These are phyloP conservation scores for Acidiella bohemica DNA, from an alignment of 495 filamentous ascomycete genomes.

Conservation along the genomic window DNA sequence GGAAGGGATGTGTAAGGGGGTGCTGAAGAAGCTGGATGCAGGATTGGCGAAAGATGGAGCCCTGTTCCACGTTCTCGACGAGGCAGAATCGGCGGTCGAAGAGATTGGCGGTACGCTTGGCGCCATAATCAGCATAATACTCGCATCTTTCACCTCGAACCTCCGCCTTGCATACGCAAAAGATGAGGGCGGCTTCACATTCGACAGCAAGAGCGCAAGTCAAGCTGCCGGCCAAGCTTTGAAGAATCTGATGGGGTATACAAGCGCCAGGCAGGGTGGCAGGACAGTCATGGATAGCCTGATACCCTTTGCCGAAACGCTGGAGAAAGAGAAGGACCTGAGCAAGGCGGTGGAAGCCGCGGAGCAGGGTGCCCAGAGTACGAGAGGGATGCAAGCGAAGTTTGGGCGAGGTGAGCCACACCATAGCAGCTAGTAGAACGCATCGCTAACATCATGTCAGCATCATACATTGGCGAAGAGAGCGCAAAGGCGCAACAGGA, in stretches of 20 bases:
- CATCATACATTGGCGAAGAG: constrained; percentile 43
- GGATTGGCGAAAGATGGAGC: constrained; percentile 29
- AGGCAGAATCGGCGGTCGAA: constrained; percentile 43
- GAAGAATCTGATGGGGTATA: constrained; percentile 33
- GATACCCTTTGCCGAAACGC: constrained; percentile 42
- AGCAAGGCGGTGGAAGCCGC: constrained; percentile 39
- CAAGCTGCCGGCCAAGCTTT: constrained; percentile 24
- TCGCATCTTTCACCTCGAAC: constrained; percentile 41
- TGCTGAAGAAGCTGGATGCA: constrained; percentile 23
- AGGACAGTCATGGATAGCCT: constrained; percentile 45
- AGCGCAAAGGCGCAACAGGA: constrained; percentile 26
- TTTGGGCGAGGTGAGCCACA: constrained; percentile 33
- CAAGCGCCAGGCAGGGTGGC: constrained; percentile 25
- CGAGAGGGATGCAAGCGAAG: constrained; percentile 40
- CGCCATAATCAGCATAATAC: constrained; percentile 46
- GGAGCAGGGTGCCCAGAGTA: constrained; percentile 40
- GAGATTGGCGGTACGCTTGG: constrained; percentile 49
- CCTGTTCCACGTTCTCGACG: constrained; percentile 38
- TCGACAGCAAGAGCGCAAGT: constrained; percentile 15
- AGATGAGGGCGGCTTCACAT: constrained; percentile 11
- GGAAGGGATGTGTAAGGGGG: constrained; percentile 30
- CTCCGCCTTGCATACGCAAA: constrained; percentile 27
- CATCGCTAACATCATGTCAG: constrained; percentile 14
- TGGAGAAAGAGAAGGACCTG: constrained; percentile 34
- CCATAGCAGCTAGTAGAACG: not conserved